Evolutionary conservation across 164 flowering plant genomes (phyloP), one percentile per base, ranked within the genome.

Genomic region (Magnolia changhungtana): DNA sequence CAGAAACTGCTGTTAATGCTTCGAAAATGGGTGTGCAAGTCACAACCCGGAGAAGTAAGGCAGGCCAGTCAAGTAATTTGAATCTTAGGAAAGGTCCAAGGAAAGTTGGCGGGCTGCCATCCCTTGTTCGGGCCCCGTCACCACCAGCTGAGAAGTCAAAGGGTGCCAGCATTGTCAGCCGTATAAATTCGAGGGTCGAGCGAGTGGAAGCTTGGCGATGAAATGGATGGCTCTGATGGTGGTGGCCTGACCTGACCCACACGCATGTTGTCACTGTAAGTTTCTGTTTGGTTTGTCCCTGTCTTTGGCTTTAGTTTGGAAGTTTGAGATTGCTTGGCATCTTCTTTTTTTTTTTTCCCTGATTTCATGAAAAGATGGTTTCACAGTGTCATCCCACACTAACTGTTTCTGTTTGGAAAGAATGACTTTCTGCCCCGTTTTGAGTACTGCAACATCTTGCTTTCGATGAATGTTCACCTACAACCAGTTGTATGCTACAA

Each of bases 191-290:
- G 27, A 83, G 86, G 77, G 75, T 69, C 4, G 94, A 87, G 77
- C 84, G 89, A 63, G 89, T 87, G n/a, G 92, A 90, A 88, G 96
- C 96, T 19, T 92, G 94, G 92, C 78, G 92, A 20, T 91, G 81
- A 88, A 79, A 55, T 18, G 1, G 55, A 67, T 49, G 8, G 55
- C 50, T n/a, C 9, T 7, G 11, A 4, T n/a, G 51, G 14, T 64
- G 61, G 55, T 31, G 23, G 20, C 72, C 58, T 74, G 76, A 1
- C 58, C 67, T n/a, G 70, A 63, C 45, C 23, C 13, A 50, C 9
- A 29, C 29, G 52, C 61, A 11, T 70, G 55, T 19, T 59, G 23
- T 9, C 45, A 18, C 68, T 65, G 71, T 68, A 31, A 68, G 31
- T 31, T 49, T 20, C 8, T 70, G 71, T 49, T 45, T 70, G 58